Percentiles rank a stretch among this genome's conserved stretches.
These are phyloP conservation scores for Dictyostelium brefeldianum DNA, from an alignment of 78 protist genomes.

Conservation along the genomic window DNA sequence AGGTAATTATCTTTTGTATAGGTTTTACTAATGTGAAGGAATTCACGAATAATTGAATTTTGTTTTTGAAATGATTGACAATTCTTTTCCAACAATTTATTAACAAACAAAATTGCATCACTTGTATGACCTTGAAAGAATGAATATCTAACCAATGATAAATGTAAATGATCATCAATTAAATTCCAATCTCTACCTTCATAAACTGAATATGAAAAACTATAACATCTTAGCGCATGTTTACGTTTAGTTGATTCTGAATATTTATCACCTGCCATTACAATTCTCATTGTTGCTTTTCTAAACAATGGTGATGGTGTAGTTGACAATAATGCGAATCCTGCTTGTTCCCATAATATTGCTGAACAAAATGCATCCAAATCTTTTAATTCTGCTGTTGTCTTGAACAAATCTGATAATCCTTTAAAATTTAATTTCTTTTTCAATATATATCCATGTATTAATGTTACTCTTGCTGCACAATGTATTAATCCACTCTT, in stretches of 20 bases:
- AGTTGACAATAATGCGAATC: slow-evolving; percentile 29
- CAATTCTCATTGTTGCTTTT: slow-evolving; percentile 72
- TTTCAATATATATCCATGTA: slow-evolving; percentile 61
- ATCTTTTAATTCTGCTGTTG: slow-evolving; percentile 41
- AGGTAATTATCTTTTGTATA: slow-evolving; percentile 55
- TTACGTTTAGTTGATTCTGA: slow-evolving; percentile 52
- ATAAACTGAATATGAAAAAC: slow-evolving; percentile 58
- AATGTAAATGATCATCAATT: slow-evolving; percentile 72
- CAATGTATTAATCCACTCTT: slow-evolving; percentile 31
- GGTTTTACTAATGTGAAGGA: slow-evolving; percentile 57
- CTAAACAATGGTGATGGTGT: slow-evolving; percentile 53
- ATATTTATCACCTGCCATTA: slow-evolving; percentile 72
- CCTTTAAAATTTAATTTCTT: slow-evolving; percentile 46
- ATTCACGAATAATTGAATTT: slow-evolving; percentile 72
- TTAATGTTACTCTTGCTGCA: slow-evolving; percentile 45
- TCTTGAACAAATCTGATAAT: slow-evolving; percentile 51
- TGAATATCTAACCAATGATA: slow-evolving; percentile 68
- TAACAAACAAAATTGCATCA: slow-evolving; percentile 61
- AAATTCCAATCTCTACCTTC: slow-evolving; percentile 77
- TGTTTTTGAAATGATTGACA: slow-evolving; percentile 68
- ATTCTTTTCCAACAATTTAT: slow-evolving; percentile 67
- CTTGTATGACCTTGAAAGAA: slow-evolving; percentile 76
- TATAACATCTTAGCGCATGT: slow-evolving; percentile 64
- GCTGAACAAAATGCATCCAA: slow-evolving; percentile 78
- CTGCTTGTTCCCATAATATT: slow-evolving; percentile 66